Percentiles rank a stretch among this genome's conserved stretches.
Evolutionary conservation across 106 monocot species (phyloP).

Genomic region (Amphibolis antarctica): DNA sequence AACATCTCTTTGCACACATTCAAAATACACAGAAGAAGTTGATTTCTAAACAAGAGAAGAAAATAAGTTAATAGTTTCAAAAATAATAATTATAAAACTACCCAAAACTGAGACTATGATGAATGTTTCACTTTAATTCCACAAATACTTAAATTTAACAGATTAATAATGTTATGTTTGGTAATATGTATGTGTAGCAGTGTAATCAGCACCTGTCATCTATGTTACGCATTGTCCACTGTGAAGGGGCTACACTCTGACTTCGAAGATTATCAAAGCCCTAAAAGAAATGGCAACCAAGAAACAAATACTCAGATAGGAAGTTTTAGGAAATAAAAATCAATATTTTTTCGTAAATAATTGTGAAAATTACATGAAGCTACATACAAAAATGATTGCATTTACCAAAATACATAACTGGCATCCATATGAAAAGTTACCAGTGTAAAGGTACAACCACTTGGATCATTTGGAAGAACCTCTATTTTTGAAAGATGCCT

Average conservation of each 20-base stretch:
- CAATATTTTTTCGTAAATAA: no score
- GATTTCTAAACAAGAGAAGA: slow-evolving; percentile 44
- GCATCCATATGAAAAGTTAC: slow-evolving; percentile 26
- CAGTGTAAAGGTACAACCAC: slow-evolving; percentile 93
- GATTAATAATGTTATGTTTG: background rate
- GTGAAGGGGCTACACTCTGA: slow-evolving; percentile 89
- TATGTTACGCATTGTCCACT: slow-evolving; percentile 92
- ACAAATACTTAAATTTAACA: background rate
- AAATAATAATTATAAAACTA: background rate
- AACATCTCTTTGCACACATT: slow-evolving; percentile 87
- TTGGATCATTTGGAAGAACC: slow-evolving; percentile 86
- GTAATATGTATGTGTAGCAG: background rate
- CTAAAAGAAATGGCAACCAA: slow-evolving; percentile 19
- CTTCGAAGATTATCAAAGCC: slow-evolving; percentile 99
- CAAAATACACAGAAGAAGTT: slow-evolving; percentile 65
- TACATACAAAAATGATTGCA: background rate
- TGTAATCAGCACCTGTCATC: slow-evolving; percentile 69
- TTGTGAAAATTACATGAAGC: background rate
- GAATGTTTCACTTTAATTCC: background rate
- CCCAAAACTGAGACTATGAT: background rate
- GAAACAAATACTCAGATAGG: background rate
- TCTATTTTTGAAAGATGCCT: slow-evolving; percentile 94
- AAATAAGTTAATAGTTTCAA: background rate
- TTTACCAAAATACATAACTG: background rate
- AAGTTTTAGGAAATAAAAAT: background rate